A percentile compares a stretch with the other conserved stretches of the same genome.
Evolutionary conservation across 768 basidiomycete genomes (phyloP).

Genomic region (Brasilioporus rufonigricans): DNA sequence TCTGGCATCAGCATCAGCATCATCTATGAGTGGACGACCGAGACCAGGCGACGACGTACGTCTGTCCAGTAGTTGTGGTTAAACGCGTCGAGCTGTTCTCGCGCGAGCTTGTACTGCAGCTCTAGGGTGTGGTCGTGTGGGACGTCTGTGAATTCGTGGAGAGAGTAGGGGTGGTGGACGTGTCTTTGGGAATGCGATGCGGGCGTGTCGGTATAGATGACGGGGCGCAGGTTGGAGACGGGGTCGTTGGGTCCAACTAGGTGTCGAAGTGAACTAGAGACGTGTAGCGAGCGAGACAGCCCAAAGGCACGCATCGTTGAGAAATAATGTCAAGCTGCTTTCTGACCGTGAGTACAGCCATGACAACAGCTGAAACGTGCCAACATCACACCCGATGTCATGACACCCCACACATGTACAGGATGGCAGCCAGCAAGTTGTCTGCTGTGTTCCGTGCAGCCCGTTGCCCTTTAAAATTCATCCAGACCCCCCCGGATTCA

Average conservation of each 20-base stretch:
- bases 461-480: not conserved
- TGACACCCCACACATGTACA: not conserved
- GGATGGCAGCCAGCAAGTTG: too few species aligned
- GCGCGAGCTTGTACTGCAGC: slow-evolving; percentile 67
- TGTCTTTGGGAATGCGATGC: slow-evolving; percentile 17
- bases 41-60: slow-evolving; percentile 42
- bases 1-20: slow-evolving; percentile 58
- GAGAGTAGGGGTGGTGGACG: slow-evolving; percentile 69
- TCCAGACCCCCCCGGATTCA: not conserved
- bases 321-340: too few species aligned
- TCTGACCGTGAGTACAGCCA: too few species aligned
- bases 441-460: not conserved
- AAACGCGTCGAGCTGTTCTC: slow-evolving; percentile 70
- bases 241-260: slow-evolving; percentile 74
- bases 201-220: slow-evolving; percentile 64
- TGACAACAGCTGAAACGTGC: not conserved
- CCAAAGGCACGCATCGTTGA: not conserved
- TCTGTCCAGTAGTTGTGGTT: slow-evolving; percentile 82
- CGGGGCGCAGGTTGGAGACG: slow-evolving; percentile 74
- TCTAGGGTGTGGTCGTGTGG: slow-evolving; percentile 45
- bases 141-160: slow-evolving; percentile 57
- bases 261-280: slow-evolving; percentile 30
- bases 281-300: slow-evolving; percentile 17
- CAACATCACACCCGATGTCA: not conserved
- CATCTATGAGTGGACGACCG: slow-evolving; percentile 2